Base-by-base conservation (phyloP, 2,329 filamentous ascomycete genomes). In the Aspergillus costaricaensis region DNA sequence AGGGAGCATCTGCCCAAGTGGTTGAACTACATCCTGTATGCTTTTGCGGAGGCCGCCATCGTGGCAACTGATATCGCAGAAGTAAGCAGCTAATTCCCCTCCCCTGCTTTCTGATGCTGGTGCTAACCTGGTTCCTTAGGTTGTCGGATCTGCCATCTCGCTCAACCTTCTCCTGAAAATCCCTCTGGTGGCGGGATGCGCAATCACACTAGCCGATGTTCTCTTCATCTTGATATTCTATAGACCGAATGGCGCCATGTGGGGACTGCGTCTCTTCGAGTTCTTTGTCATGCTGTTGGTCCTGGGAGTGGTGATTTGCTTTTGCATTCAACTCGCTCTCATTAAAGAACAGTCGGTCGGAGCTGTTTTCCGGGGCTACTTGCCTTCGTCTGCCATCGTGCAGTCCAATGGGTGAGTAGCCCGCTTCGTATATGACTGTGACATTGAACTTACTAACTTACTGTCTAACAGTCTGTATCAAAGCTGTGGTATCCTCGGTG, bases 61-160 rank as follows among this genome's bases (percentile, higher is more conserved):
- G 86, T 91, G 56, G 88, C 88, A 0, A 91, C 88, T 0, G 88
- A 91, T 71, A 86, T 91, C 64, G 88, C 88, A 59, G 88, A 90
- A 76, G 84, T 84, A 68, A 65, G 75, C 19, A 9, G 4, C 14
- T 19, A 5, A 39, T 15, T 19, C 9, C 3, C 14, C 12, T 4
- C 21, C 5, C n/a, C 27, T 17, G 14, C 3, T 7, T 27, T 44
- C 6, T 2, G 17, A 32, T 6, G 17, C 27, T 9, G 23, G 15
- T 8, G 23, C 39, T 52, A 44, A 57, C 14, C 14, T n/a, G 14
- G 23, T 3, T 55, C 17, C 47, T n/a, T 63, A 81, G 81, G 83
- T 86, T 55, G 81, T 86, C 65, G 83, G 83, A 44, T 83, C 82
- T 8, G 83, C 83, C 8, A 86, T 86, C 64, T 81, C 83, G 21